Conservation (phyloP, 257 asterid species). For the Henckelia pumila region DNA sequence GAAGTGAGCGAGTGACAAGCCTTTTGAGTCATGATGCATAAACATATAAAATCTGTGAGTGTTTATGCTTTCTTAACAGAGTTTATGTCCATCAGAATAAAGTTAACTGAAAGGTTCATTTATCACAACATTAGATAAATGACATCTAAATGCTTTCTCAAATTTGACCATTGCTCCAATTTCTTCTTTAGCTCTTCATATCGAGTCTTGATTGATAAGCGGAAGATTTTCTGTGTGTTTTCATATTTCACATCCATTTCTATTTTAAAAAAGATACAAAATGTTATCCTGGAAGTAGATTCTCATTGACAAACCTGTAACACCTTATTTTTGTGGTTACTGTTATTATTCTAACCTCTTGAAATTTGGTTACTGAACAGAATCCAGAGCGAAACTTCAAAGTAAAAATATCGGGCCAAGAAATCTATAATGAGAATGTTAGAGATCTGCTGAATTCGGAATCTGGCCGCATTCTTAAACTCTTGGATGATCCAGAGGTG, state of each 20-base stretch:
- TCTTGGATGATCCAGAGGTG: slow-evolving; percentile 95
- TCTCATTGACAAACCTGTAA: too few species aligned
- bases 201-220: background rate
- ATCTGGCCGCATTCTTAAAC: slow-evolving; percentile 84
- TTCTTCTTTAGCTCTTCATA: background rate
- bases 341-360: background rate
- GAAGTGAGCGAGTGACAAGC: background rate
- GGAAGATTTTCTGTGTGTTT: background rate
- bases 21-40: too few species aligned
- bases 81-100: too few species aligned
- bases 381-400: slow-evolving; percentile 89
- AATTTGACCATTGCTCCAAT: background rate
- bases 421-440: slow-evolving; percentile 89
- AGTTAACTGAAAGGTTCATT: background rate
- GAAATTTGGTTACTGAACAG: slow-evolving; percentile 37
- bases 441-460: slow-evolving; percentile 84
- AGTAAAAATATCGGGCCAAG: slow-evolving; percentile 82
- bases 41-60: too few species aligned
- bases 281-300: too few species aligned
- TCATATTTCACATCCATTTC: background rate
- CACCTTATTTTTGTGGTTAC: slow-evolving; percentile 10
- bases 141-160: background rate
- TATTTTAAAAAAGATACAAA: background rate
- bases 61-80: background rate
- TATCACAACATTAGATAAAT: background rate